Base-by-base conservation (phyloP, 345 rosid species). In the Brassica napus region DNA sequence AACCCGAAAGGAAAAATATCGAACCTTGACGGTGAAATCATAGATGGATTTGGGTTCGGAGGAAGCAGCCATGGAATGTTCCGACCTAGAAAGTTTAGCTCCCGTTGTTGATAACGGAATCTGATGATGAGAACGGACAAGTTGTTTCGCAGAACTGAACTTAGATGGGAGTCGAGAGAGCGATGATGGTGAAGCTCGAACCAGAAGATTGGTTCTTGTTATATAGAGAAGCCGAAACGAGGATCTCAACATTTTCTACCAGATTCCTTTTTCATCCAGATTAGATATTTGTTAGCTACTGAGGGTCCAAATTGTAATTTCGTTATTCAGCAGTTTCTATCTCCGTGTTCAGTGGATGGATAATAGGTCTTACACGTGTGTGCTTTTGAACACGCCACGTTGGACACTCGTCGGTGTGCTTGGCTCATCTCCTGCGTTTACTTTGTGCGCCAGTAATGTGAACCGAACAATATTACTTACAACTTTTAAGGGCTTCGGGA, bases 1-100 rank as follows among this genome's bases (percentile, higher is more conserved):
- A 18, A 18, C 26, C 60, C 60, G 10, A 55, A 23, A 23, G 4
- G 31, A 28, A 57, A 18, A 57, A 57, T 0, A 7, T 23, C 83
- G 3, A 72, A 93, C 97, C 92, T 94, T 94, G 55, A 92, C 97
- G 49, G 91, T 90, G 90, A 94, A 92, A 63, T 90, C 94, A 55
- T 94, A 83, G 18, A 90, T 54, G 39, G 94, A 89, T 44, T 82
- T 79, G 28, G 83, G 35, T 32, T 80, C 73, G 26, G 96, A 86
- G 67, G 84, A 79, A 80, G 85, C 67, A 57, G 94, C 94, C 97
- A 94, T 92, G 0, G 89, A 76, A 74, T 71, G 88, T 26, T 85
- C 83, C 9, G 85, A 84, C 83, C 77, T 82, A 11, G 72, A 81
- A 65, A 39, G 5, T 58, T 47, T 65, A 79, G 79, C 65, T 77